A percentile compares a stretch with the other conserved stretches of the same genome.
Evolutionary conservation across 2,329 filamentous ascomycete species (phyloP).

Genomic region (Metarhizium humberi): DNA sequence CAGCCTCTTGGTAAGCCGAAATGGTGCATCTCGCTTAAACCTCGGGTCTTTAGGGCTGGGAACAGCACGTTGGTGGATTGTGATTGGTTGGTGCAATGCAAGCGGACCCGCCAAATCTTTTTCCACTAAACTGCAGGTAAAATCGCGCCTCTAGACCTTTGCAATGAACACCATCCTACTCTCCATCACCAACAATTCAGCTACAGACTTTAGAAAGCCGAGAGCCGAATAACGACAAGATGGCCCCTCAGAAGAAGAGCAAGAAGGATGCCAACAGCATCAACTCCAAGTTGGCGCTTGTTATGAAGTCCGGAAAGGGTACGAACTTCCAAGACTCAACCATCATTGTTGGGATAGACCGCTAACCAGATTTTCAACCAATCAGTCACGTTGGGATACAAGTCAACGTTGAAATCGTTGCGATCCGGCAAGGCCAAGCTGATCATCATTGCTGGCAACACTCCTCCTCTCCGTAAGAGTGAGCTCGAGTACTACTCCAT

Average conservation of each 20-base stretch:
- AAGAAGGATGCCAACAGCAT: constrained; percentile 77
- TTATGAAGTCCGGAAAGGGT: constrained; percentile 66
- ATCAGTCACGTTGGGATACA: constrained; percentile 32
- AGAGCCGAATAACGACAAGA: constrained; percentile 40
- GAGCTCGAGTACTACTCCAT: constrained; percentile 95
- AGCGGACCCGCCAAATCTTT: constrained; percentile 10
- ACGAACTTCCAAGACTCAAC: constrained; percentile 28
- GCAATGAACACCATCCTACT: not conserved
- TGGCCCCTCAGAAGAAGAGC: constrained; percentile 64
- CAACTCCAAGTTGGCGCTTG: constrained; percentile 52
- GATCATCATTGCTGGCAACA: constrained; percentile 89
- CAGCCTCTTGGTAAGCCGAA: constrained; percentile 24
- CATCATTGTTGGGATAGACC: not conserved
- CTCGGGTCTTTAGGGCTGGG: constrained; percentile 31
- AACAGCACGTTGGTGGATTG: not conserved
- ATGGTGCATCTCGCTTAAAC: constrained; percentile 26
- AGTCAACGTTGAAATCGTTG: constrained; percentile 65
- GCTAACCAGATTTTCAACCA: not conserved
- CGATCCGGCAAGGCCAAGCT: constrained; percentile 97
- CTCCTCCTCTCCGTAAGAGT: constrained; percentile 92
- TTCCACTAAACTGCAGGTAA: not conserved
- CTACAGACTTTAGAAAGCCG: constrained; percentile 17
- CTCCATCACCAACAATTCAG: constrained; percentile 12
- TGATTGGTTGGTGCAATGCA: constrained; percentile 18
- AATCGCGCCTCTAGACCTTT: not conserved